Conservation (phyloP, 2,329 filamentous ascomycete species). For the Hirsutella minnesotensis region DNA sequence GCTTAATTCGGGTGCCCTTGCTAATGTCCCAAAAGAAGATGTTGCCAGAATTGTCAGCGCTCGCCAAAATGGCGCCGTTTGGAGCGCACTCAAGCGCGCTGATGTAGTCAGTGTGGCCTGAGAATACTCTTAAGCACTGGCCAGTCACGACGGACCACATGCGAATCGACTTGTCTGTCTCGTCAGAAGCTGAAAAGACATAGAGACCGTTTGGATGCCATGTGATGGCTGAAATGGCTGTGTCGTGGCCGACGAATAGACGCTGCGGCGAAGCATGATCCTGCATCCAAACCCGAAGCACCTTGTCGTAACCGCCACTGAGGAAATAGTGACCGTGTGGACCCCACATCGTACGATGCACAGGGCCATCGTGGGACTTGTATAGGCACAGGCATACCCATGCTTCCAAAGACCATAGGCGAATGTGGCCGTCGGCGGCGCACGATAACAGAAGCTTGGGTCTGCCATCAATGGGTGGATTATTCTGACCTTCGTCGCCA, state of each 20-base stretch:
- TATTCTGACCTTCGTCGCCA: constrained; percentile 31
- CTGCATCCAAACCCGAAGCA: constrained; percentile 81
- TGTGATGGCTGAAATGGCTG: constrained; percentile 77
- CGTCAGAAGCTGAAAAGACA: constrained; percentile 82
- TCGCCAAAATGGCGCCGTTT: constrained; percentile 83
- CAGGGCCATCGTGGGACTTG: constrained; percentile 81
- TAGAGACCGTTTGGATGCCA: constrained; percentile 95
- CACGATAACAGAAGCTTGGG: constrained; percentile 75
- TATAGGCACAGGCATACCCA: constrained; percentile 92
- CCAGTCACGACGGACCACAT: constrained; percentile 96
- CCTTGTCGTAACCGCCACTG: constrained; percentile 79
- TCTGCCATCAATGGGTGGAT: constrained; percentile 34
- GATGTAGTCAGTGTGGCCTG: constrained; percentile 80
- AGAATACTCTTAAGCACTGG: constrained; percentile 80
- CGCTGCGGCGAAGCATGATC: constrained; percentile 84
- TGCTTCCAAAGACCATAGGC: constrained; percentile 84
- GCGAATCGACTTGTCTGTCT: constrained; percentile 75
- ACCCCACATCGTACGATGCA: constrained; percentile 81
- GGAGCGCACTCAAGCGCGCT: constrained; percentile 76
- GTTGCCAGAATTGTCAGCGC: constrained; percentile 75
- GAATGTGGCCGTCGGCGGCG: constrained; percentile 77
- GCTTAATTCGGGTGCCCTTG: constrained; percentile 78
- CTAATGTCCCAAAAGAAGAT: constrained; percentile 92
- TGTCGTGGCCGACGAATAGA: constrained; percentile 84
- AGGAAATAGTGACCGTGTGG: constrained; percentile 94